Conservation (phyloP, 1,139 yeast species). For the Petasospora fabianii region DNA sequence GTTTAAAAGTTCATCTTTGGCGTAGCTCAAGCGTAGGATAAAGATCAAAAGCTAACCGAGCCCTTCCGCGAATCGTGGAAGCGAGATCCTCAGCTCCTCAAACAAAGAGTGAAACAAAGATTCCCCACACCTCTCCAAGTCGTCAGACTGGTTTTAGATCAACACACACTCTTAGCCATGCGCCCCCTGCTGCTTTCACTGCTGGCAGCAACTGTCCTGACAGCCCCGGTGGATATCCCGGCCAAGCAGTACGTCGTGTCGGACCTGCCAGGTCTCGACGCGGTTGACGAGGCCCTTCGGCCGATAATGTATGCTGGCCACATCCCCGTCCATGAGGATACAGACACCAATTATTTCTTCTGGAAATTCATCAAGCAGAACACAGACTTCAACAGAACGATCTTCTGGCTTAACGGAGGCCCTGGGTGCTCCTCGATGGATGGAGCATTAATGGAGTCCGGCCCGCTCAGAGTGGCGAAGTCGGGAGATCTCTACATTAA, state of each 20-base stretch:
- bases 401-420: constrained; percentile 93
- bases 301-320: constrained; percentile 68
- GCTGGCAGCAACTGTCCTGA: too few species aligned
- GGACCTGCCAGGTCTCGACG: constrained; percentile 20
- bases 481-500: constrained; percentile 44
- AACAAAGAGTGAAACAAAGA: too few species aligned
- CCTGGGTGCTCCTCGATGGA: constrained; percentile 98
- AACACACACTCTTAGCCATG: too few species aligned
- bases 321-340: constrained; percentile 31
- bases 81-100: too few species aligned
- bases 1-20: too few species aligned
- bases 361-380: constrained; percentile 58
- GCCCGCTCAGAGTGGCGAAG: constrained; percentile 68
- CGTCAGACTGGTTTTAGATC: too few species aligned
- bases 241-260: constrained; percentile 15
- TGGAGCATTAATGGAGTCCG: constrained; percentile 91
- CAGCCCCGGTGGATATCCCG: constrained; percentile 17
- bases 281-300: constrained; percentile 16
- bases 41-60: too few species aligned
- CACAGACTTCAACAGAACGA: constrained; percentile 32
- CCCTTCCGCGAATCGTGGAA: too few species aligned
- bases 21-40: too few species aligned
- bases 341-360: constrained; percentile 56
- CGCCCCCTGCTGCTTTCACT: too few species aligned
- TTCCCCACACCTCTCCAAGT: too few species aligned